Evolutionary conservation across 345 rosid species (phyloP).

Genomic region (Orychophragmus violaceus): DNA sequence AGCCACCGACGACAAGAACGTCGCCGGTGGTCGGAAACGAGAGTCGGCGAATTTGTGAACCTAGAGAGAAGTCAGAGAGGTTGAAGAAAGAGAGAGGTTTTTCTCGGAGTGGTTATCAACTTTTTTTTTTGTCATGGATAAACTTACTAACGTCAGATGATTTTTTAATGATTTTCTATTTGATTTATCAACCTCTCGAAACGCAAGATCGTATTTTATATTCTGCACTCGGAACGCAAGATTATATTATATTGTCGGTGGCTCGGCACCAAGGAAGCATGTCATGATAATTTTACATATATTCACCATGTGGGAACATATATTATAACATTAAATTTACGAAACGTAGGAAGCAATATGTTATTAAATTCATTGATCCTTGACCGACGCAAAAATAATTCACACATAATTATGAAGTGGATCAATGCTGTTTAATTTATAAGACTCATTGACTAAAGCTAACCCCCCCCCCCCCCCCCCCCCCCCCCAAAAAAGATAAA

Average conservation of each 20-base stretch:
- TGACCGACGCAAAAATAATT: not conserved
- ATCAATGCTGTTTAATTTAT: too few species aligned
- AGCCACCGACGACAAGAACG: too few species aligned
- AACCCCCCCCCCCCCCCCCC: too few species aligned
- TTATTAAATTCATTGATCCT: not conserved
- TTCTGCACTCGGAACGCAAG: not conserved
- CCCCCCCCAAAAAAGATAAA: too few species aligned
- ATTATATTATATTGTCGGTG: not conserved
- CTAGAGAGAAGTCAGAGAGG: too few species aligned
- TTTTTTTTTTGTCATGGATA: too few species aligned
- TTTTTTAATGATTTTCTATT: not conserved
- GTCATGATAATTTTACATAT: not conserved
- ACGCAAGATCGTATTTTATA: not conserved
- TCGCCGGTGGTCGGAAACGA: too few species aligned
- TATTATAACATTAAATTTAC: not conserved
- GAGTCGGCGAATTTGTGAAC: too few species aligned
- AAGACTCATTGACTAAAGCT: too few species aligned
- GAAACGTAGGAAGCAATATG: not conserved
- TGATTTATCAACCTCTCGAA: not conserved
- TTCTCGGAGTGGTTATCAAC: too few species aligned
- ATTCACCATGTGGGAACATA: not conserved
- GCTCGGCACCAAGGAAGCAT: not conserved
- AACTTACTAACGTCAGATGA: not conserved
- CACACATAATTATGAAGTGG: not conserved
- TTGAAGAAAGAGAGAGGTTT: too few species aligned